These are phyloP conservation scores for Globisporangium nodosum DNA, from an alignment of 352 stramenopile genomes.

Conservation along the genomic window DNA sequence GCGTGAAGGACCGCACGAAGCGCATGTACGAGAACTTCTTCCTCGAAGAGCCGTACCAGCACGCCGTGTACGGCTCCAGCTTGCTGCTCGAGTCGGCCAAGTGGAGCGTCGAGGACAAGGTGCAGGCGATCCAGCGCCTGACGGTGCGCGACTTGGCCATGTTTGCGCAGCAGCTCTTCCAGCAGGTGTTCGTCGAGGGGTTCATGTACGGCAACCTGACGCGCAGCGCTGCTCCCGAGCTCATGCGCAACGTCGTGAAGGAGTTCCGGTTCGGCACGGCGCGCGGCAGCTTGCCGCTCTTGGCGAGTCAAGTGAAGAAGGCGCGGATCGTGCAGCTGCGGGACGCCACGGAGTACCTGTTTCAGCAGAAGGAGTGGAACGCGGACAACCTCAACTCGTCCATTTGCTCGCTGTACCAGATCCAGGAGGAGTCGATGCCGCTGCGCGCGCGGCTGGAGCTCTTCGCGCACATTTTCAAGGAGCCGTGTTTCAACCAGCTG, in stretches of 20 bases:
- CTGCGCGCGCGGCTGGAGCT: slow-evolving; percentile 40
- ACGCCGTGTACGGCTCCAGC: slow-evolving; percentile 75
- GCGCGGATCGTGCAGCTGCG: slow-evolving; percentile 54
- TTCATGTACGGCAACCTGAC: slow-evolving; percentile 75
- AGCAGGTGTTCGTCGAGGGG: slow-evolving; percentile 61
- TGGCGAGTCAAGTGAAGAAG: slow-evolving; percentile 40
- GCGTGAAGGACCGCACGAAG: slow-evolving; percentile 80
- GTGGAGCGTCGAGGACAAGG: slow-evolving; percentile 86
- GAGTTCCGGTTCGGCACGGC: slow-evolving; percentile 28
- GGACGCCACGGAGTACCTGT: slow-evolving; percentile 42
- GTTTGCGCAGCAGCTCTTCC: slow-evolving; percentile 56
- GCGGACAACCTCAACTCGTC: slow-evolving; percentile 54
- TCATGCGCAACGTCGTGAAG: slow-evolving; percentile 47
- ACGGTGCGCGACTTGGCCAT: slow-evolving; percentile 39
- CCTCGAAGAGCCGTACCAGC: slow-evolving; percentile 88
- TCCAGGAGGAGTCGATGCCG: slow-evolving; percentile 30
- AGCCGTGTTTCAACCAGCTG: slow-evolving; percentile 58
- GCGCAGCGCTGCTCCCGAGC: slow-evolving; percentile 10
- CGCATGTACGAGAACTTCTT: slow-evolving; percentile 88
- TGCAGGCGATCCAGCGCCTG: slow-evolving; percentile 58
- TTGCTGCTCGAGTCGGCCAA: slow-evolving; percentile 68
- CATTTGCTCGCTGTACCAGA: slow-evolving; percentile 45
- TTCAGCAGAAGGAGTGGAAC: slow-evolving; percentile 54
- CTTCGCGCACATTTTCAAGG: slow-evolving; percentile 51
- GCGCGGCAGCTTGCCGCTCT: slow-evolving; percentile 28